Base-by-base conservation (phyloP, 192 early-diverging fungal genomes). In the Coemansia sp. region DNA sequence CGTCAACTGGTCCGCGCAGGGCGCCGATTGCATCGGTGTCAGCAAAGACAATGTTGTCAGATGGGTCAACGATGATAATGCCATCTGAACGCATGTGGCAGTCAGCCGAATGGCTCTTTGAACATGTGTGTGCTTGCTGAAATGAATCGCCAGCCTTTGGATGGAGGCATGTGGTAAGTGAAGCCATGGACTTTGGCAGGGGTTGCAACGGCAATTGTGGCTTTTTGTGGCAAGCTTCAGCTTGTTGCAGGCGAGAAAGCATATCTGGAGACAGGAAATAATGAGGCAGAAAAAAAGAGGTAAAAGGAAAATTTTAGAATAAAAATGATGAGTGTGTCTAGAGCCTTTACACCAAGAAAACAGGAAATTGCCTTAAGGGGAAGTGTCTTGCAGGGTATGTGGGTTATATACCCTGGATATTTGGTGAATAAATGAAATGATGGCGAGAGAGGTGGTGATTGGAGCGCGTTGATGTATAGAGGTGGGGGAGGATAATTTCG, bases 1-100 rank as follows among this genome's bases (percentile, higher is more conserved):
- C 75, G 26, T 82, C 75, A 14, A 46, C 63, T 21, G 75, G 75
- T 24, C 79, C 79, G 35, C 79, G 79, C 53, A 82, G 63, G 14
- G 60, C 79, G 12, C 68, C 64, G 7, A 77, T 66, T 12, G 79
- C 79, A 4, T 82, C 79, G 6, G 64, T 20, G 61, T 82, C 79
- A 21, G 75, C 79, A 60, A 63, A 63, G 45, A 66, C 44, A 38
- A 82, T 77, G 39, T 59, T 64, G 62, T 69, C 58, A 44, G 55
- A 9, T 6, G 51, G 30, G 48, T 70, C 66, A 56, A 75, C 63
- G 33, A 82, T 69, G 33, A 76, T 33, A 63, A 82, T 66, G 33
- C 79, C 79, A 21, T 56, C 72, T n/a, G 74, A 64, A 44, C 79
- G 73, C 66, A 82, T 57, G 49, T 76, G 67, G 68, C 79, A 82